These are phyloP conservation scores for Alliaria petiolata DNA, from an alignment of 345 rosid genomes.

Conservation along the genomic window DNA sequence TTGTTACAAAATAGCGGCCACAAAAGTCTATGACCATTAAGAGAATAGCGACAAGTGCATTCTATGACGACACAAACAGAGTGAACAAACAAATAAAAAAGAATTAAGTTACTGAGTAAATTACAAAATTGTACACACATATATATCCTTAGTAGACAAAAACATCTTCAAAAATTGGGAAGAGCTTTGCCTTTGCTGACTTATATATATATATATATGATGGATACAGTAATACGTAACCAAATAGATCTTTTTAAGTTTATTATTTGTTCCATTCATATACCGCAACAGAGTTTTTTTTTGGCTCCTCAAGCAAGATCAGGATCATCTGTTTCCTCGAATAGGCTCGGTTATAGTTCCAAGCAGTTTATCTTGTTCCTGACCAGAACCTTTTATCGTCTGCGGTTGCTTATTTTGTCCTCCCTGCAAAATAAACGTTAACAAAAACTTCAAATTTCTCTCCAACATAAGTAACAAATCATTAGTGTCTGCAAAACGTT, in stretches of 20 bases:
- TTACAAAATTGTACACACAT: background rate
- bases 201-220: background rate
- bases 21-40: too few species aligned
- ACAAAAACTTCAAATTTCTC: background rate
- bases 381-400: constrained; percentile 9
- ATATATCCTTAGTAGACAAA: too few species aligned
- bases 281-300: background rate
- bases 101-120: background rate
- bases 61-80: too few species aligned
- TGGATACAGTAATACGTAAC: background rate
- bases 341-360: constrained; percentile 21
- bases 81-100: too few species aligned
- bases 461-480: background rate
- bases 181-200: background rate
- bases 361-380: constrained; percentile 22
- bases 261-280: constrained; percentile 1
- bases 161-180: background rate
- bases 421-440: constrained; percentile 10
- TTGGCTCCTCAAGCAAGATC: background rate
- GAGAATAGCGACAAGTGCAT: too few species aligned
- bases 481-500: background rate
- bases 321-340: constrained; percentile 4
- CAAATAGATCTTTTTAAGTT: background rate
- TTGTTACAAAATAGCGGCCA: too few species aligned
- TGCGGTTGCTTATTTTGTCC: constrained; percentile 30